Evolutionary conservation across 306 rosid genomes (phyloP), one percentile per base, ranked within the genome.

Genomic region (Castanospermum australe): DNA sequence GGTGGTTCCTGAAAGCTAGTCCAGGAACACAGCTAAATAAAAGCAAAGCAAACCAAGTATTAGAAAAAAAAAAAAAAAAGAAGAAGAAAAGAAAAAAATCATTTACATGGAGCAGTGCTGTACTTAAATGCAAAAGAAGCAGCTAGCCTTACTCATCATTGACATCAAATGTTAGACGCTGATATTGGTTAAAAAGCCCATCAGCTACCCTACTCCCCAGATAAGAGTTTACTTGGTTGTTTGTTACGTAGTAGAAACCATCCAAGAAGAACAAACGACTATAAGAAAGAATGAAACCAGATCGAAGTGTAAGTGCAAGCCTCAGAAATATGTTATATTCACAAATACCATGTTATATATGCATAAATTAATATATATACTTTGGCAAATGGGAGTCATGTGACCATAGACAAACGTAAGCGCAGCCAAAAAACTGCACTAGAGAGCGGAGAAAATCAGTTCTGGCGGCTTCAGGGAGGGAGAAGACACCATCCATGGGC

Each of bases 351-450:
- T 28, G 32, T 28, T 1, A 28, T 28, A 28, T 28, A 28, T 15
- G 61, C 15, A 67, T 38, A 47, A 4, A 68, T 8, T 20, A 15
- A n/a, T 18, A 50, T 2, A 42, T n/a, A 13, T 82, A 90, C 90
- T 83, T 88, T 44, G 84, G 32, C 42, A 80, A 60, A 22, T 35
- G 64, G 63, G 87, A 82, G 24, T 41, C 18, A 63, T 80, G 82
- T 17, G 73, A 75, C 90, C 95, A 91, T 11, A 91, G 51, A 73
- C 92, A 91, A 72, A 87, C 57, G 87, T 91, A 87, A 62, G 83
- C 50, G 86, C 86, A 87, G 65, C 88, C 86, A 38, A 71, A 56
- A 18, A 86, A 79, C 1, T 80, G 84, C 81, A 77, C 33, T 21
- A 87, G 5, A 12, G 67, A 4, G 33, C 67, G 83, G 17, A 91